Evolutionary conservation across 805 yeast genomes (phyloP), one percentile per base, ranked within the genome.

Genomic region (Ogataea philodendri): DNA sequence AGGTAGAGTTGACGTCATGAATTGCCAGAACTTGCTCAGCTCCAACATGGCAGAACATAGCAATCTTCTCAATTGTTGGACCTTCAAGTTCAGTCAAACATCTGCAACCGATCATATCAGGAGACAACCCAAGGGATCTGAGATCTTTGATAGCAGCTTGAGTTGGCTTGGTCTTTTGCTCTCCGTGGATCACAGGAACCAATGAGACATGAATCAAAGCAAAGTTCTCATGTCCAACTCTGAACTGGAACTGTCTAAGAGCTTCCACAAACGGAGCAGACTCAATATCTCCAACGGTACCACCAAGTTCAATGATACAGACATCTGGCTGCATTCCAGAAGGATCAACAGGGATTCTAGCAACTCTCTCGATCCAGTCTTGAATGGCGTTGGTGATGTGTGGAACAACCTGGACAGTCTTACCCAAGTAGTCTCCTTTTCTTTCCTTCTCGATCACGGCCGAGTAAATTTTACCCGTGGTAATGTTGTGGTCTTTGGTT

Each of bases 321-420:
- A 93, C 84, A 52, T 93, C 97, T 21, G 99, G 99, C 55, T 79
- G 83, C 60, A 79, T 70, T 36, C 93, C 94, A 22, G 89, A 74
- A 39, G 76, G 72, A 62, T 93, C 98, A 42, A 93, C 99, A 11
- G 98, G 97, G 41, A 90, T 74, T 49, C 72, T 77, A 27, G 97
- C 76, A 31, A 93, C 97, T 44, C 84, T 73, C 70, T 93, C 97
- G 51, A 93, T 83, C 99, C 99, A 93, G 48, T 89, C 96, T 69
- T 93, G 99, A 58, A 93, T 93, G 18, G 96, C 97, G 52, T 84
- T 85, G 47, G 99, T 93, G 50, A 93, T 74, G 62, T 93, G 99
- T 26, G 99, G 99, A 52, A 93, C 99, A 51, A 93, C 95, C 69
- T 93, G 99, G 32, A 93, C 99, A n/a, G 99, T 93, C 60, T 93